Base-by-base conservation (phyloP, 2,329 filamentous ascomycete genomes). In the Orbilia javanica region DNA sequence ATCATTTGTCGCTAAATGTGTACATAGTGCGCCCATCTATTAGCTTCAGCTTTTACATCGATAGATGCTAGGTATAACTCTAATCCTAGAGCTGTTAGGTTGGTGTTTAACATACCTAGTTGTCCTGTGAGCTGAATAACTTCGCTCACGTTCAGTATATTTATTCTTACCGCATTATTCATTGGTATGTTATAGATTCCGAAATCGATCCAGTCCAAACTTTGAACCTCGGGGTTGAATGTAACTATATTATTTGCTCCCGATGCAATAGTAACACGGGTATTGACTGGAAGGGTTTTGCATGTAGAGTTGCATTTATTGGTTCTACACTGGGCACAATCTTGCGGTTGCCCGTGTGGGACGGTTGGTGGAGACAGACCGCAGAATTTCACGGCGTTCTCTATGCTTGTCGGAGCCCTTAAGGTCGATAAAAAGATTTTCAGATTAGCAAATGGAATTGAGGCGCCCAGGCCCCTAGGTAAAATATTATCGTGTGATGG, bases 211-310 rank as follows among this genome's bases (percentile, higher is more conserved):
- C 36, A 44, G 4, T 46, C 2, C 13, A 34, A 22, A 13, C 29
- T 20, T 7, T 27, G 2, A 18, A 8, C 27, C n/a, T n/a, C 7
- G 3, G 42, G 42, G 6, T 65, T 65, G 60, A 65, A 50, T 20
- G 60, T 65, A 15, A 44, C 3, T 46, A 63, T 63, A 18, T 44
- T 29, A 39, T 25, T 31, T 63, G 8, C 20, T 18, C 57, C 57
- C 11, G 36, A n/a, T 46, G 57, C 57, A 13, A 63, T 27, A 7
- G 39, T 27, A 2, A 63, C 42, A 4, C 22, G 57, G 11, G 44
- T 20, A 18, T 39, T 39, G 11, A 11, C 11, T 8, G 36, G 10
- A 39, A 34, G 15, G 3, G 15, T 31, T 18, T 31, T 31, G 50
- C 27, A 53, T 34, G 5, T n/a, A 18, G 50, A 31, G 15, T 18